These are phyloP conservation scores for Apiotrichum sp. DNA, from an alignment of 1,284 basidiomycete genomes.

Conservation along the genomic window DNA sequence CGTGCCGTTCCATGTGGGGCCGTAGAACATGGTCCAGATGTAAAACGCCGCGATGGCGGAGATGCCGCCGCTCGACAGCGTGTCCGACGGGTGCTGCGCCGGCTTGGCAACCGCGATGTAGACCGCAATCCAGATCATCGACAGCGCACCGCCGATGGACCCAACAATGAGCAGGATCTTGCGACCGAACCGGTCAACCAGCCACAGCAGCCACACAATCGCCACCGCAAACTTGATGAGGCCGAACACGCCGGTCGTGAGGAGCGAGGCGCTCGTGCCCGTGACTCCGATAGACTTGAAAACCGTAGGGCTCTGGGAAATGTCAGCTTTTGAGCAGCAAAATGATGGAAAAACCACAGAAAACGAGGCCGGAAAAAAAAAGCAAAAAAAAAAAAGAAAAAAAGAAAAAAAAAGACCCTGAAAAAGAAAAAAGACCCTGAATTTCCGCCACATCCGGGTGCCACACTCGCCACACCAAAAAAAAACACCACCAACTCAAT, in stretches of 20 bases:
- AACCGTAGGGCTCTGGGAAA: constrained; percentile 12
- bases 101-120: constrained; percentile 31
- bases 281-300: constrained; percentile 43
- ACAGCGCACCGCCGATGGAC: constrained; percentile 17
- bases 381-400: too few relatives aligned
- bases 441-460: too few relatives aligned
- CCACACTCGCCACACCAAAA: too few relatives aligned
- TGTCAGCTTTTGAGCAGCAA: too few relatives aligned
- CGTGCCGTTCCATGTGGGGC: constrained; percentile 32
- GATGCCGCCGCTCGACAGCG: constrained; percentile 22
- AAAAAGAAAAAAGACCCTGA: too few relatives aligned
- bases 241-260: constrained; percentile 47
- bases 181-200: constrained; percentile 38
- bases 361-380: too few relatives aligned
- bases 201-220: constrained; percentile 26
- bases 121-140: constrained; percentile 27
- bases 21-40: constrained; percentile 39
- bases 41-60: constrained; percentile 41
- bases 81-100: constrained; percentile 9
- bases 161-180: constrained; percentile 22
- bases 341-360: too few relatives aligned
- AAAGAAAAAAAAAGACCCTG: too few relatives aligned
- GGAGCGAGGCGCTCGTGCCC: constrained; percentile 21
- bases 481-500: too few relatives aligned
- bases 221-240: constrained; percentile 38